Base-by-base conservation (phyloP, 345 rosid genomes). In the Combretum micranthum region DNA sequence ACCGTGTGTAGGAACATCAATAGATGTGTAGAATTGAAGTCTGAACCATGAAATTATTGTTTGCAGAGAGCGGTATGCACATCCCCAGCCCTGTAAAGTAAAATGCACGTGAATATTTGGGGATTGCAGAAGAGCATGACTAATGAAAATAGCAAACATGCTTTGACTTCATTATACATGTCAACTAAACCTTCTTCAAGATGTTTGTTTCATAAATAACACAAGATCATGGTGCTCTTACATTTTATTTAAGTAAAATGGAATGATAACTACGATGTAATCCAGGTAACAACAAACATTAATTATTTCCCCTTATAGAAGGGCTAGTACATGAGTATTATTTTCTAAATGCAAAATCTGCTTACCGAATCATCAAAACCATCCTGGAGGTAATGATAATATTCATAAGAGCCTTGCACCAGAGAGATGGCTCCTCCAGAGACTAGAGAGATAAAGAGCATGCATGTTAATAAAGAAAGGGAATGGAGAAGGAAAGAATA, bases 11-110 rank as follows among this genome's bases (percentile, higher is more conserved):
- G 98, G 97, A 45, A 84, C 93, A 63, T 80, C 69, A 45, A 86
- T 62, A 20, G 96, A 83, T 60, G 90, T 77, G 69, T 84, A 92
- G 52, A 84, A 81, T 65, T 91, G 98, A 52, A 85, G 85, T 71
- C 84, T 82, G 76, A 92, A 92, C 98, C 98, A 92, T 12, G 98
- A 92, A 60, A 86, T 72, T 22, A 88, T 92, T 51, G 96, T 92
- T 72, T 88, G 96, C 51, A 92, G 37, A 54, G 98, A 92, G 49
- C 96, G 94, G 68, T 92, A 92, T 51, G 97, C 98, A 73, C 98
- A 92, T 52, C 98, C 98, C 98, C 97, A 92, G 52, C 98, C 98
- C 98, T 88, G 60, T 52, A 42, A 71, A 53, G 17, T 18, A 37
- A 73, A 49, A 62, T 14, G 58, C 20, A 53, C 42, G 54, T 21